These are phyloP conservation scores for Gynandropsis gynandra DNA, from an alignment of 345 rosid species.

Conservation along the genomic window DNA sequence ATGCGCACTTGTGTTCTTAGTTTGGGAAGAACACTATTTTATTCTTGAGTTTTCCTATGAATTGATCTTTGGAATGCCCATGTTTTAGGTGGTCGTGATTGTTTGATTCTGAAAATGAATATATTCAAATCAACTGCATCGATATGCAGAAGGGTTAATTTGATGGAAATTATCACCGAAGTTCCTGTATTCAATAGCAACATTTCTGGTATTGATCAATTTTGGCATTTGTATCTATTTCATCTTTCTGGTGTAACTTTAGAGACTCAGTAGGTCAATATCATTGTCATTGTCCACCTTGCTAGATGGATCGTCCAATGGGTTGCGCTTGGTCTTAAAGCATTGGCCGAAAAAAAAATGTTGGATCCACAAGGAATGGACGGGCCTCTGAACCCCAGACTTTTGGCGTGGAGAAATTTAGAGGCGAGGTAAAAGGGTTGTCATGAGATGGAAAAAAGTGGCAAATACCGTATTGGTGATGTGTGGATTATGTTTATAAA, in stretches of 20 bases:
- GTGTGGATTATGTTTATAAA: too few relatives aligned
- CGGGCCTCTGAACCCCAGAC: constrained; percentile 75
- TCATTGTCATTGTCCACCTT: background rate
- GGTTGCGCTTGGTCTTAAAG: constrained; percentile 57
- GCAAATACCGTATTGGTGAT: too few relatives aligned
- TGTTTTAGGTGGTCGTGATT: too few relatives aligned
- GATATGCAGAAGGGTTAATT: too few relatives aligned
- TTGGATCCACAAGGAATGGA: constrained; percentile 68
- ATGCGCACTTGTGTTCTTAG: too few relatives aligned
- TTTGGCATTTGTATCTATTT: background rate
- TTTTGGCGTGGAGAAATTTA: constrained; percentile 86
- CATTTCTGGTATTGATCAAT: constrained; percentile 25
- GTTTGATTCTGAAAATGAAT: too few relatives aligned
- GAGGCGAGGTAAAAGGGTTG: constrained; percentile 79
- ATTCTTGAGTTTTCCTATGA: too few relatives aligned
- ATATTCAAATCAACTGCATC: too few relatives aligned
- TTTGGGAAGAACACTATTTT: too few relatives aligned
- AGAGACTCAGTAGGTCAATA: background rate
- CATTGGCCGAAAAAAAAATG: constrained; percentile 80
- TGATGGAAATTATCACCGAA: constrained; percentile 37
- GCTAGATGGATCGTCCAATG: constrained; percentile 55
- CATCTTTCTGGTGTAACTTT: constrained; percentile 1
- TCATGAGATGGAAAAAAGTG: too few relatives aligned
- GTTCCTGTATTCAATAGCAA: constrained; percentile 32
- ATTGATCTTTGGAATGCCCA: too few relatives aligned